Evolutionary conservation across 2,329 filamentous ascomycete genomes (phyloP).

Genomic region (Ambrosiella cleistominuta): DNA sequence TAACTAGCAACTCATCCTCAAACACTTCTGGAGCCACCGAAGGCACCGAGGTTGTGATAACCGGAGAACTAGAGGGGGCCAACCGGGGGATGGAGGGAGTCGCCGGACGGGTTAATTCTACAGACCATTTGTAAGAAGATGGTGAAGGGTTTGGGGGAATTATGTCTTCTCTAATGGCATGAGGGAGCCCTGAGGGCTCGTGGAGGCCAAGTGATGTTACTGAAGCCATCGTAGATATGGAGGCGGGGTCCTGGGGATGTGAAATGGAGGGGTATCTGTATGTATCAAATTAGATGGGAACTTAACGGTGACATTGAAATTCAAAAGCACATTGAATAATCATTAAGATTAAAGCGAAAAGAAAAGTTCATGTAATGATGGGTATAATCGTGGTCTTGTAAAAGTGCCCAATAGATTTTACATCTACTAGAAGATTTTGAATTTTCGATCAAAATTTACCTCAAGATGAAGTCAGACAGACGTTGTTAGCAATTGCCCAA

Average conservation of each 20-base stretch:
- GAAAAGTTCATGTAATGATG: not conserved
- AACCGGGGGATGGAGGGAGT: not conserved
- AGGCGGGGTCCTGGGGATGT: not conserved
- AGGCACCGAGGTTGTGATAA: slow-evolving; percentile 22
- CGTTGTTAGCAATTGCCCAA: not conserved
- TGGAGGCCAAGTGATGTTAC: slow-evolving; percentile 84
- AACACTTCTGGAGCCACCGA: slow-evolving; percentile 19
- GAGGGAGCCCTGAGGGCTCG: slow-evolving; percentile 65
- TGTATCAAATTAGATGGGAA: too few species aligned
- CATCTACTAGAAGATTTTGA: not conserved
- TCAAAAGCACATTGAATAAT: too few species aligned
- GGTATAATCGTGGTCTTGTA: not conserved
- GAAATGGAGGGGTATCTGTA: not conserved
- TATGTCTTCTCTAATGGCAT: slow-evolving; percentile 66
- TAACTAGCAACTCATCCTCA: slow-evolving; percentile 68
- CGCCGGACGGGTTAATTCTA: slow-evolving; percentile 18
- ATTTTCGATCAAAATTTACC: not conserved
- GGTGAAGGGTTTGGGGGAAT: slow-evolving; percentile 49
- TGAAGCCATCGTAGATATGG: slow-evolving; percentile 53
- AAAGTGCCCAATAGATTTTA: not conserved
- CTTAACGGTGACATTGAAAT: too few species aligned
- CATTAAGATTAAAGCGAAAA: too few species aligned
- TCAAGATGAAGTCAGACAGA: not conserved
- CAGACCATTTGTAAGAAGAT: slow-evolving; percentile 61
- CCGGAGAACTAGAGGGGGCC: not conserved